phyloP scores from a whole-genome alignment of 345 rosid genomes.

The Leavenworthia alabamica region DNA sequence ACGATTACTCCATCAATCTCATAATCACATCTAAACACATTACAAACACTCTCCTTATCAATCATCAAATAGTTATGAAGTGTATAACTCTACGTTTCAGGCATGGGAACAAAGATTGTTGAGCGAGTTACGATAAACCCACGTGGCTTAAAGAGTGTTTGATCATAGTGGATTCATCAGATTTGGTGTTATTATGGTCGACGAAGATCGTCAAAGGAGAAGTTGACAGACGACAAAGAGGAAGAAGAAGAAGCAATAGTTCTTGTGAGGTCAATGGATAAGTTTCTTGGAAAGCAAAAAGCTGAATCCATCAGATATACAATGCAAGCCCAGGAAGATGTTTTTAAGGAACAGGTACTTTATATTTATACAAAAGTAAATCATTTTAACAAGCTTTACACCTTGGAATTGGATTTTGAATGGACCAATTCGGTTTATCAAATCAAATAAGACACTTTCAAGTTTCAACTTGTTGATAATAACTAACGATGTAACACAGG shows the following conservation, averaged over 20 bases:
- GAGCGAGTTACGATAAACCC: constrained; percentile 34
- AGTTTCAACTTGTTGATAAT: background rate
- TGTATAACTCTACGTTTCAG: constrained; percentile 38
- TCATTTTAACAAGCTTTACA: background rate
- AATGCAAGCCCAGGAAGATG: constrained; percentile 74
- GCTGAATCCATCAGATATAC: constrained; percentile 57
- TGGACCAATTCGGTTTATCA: background rate
- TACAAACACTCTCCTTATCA: background rate
- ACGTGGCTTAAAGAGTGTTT: constrained; percentile 27
- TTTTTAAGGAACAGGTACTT: constrained; percentile 69
- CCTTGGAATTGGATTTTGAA: background rate
- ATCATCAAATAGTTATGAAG: constrained; percentile 7
- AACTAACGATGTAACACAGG: constrained; percentile 41
- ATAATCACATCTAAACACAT: background rate
- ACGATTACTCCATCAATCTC: constrained; percentile 30
- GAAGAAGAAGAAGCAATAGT: constrained; percentile 21
- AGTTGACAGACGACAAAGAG: constrained; percentile 10
- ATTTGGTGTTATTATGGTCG: constrained; percentile 45
- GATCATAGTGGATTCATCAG: constrained; percentile 24
- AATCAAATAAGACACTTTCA: background rate
- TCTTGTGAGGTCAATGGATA: constrained; percentile 38
- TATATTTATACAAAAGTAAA: background rate
- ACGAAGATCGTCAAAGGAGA: constrained; percentile 24
- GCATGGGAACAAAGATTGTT: constrained; percentile 70
- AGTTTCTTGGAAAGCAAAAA: constrained; percentile 39